These are phyloP conservation scores for Saksenaea vasiformis DNA, from an alignment of 371 early-diverging fungal species.

Conservation along the genomic window DNA sequence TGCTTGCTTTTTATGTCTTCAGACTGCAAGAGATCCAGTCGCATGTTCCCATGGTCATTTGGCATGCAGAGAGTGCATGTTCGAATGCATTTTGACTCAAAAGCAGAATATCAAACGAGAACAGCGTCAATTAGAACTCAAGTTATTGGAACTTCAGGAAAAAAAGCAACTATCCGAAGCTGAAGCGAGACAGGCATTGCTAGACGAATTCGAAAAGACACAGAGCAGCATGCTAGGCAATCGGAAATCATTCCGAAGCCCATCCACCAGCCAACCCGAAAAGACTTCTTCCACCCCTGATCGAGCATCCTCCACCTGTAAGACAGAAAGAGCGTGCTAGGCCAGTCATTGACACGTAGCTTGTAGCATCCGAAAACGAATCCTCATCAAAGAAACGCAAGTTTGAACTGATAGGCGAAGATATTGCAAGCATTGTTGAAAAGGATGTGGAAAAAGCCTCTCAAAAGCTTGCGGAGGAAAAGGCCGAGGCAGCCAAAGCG, in stretches of 20 bases:
- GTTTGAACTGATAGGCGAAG: conserved; percentile 41
- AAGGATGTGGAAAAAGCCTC: conserved; percentile 47
- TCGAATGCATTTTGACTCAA: conserved; percentile 85
- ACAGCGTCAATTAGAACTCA: conserved; percentile 60
- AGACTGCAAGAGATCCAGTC: conserved; percentile 82
- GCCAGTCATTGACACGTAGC: too few relatives aligned
- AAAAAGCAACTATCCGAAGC: conserved; percentile 39
- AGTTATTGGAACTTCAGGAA: conserved; percentile 66
- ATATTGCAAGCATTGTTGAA: conserved; percentile 30
- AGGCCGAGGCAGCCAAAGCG: conserved; percentile 56
- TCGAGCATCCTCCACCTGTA: conserved; percentile 10
- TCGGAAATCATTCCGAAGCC: conserved; percentile 11
- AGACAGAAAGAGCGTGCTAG: background rate
- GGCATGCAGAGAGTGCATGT: conserved; percentile 89
- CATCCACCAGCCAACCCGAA: background rate
- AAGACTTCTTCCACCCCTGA: conserved; percentile 1
- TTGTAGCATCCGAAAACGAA: background rate
- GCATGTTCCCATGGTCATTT: conserved; percentile 84
- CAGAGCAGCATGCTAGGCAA: conserved; percentile 60
- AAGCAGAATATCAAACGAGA: conserved; percentile 77
- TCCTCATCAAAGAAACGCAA: conserved; percentile 41
- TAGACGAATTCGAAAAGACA: conserved; percentile 67
- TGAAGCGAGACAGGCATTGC: conserved; percentile 52
- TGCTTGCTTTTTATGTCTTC: conserved; percentile 91
- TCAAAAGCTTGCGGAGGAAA: conserved; percentile 52